Evolutionary conservation across 768 basidiomycete species (phyloP), one percentile per base, ranked within the genome.

Genomic region (Suillus fuscotomentosus): DNA sequence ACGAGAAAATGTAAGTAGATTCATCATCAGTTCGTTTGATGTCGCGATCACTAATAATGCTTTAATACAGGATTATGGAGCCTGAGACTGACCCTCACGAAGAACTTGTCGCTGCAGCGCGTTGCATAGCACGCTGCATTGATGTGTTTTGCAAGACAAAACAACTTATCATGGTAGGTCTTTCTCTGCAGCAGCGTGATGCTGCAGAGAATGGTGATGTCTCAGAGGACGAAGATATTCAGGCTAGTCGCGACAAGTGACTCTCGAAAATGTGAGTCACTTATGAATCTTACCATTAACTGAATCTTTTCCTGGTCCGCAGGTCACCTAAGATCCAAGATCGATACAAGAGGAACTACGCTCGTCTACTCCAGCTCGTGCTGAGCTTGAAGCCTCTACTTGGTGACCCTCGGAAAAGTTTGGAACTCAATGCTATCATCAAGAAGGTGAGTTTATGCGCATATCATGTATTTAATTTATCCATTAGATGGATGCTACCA

Each of bases 131-230:
- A 3, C 27, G 27, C 27, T 27, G 27, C 27, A 27, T 27, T 27
- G 27, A 27, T 3, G 27, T 27, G 27, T 27, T 27, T 27, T 27
- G 27, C n/a, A 34, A 67, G 5, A 47, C 45, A 9, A 47, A n/a
- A 47, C 45, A 47, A n/a, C 45, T n/a, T 3, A 47, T 47, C 3
- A 47, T 3, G n/a, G 45, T 47, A n/a, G 45, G 45, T 47, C 10
- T 47, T n/a, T n/a, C 45, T n/a, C 45, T 47, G n/a, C 45, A 47
- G 45, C 45, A 47, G 45, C n/a, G 1, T 9, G 9, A 47, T 3
- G 3, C 45, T 53, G 61, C 20, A 43, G 64, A 55, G 42, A 36
- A 63, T 20, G 48, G 17, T 45, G 45, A 63, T 31, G 34, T 39
- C 22, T 39, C 38, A 1, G 57, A 59, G 41, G 57, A 59, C 5